Percentiles rank a stretch among this genome's conserved stretches.
These are phyloP conservation scores for Papilionanthe hybrid DNA, from an alignment of 116 monocot genomes.

Conservation along the genomic window DNA sequence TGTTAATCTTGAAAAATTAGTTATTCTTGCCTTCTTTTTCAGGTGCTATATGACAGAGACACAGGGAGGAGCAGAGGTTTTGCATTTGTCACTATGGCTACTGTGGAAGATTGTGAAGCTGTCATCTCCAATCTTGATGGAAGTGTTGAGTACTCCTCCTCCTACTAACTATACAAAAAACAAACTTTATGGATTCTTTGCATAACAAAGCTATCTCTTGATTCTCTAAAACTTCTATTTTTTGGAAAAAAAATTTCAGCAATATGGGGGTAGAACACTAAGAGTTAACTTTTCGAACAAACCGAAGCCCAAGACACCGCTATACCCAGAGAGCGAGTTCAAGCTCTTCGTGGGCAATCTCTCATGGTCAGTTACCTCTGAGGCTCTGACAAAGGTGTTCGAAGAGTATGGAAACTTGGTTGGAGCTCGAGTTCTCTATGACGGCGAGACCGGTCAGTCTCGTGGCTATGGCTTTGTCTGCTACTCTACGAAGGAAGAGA, in stretches of 20 bases:
- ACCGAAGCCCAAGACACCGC: slow-evolving; percentile 58
- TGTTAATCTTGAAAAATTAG: too few relatives aligned
- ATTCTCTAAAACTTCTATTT: neutral
- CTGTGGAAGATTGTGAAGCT: slow-evolving; percentile 66
- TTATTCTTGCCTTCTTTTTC: slow-evolving; percentile 11
- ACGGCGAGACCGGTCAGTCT: slow-evolving; percentile 79
- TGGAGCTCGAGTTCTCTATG: slow-evolving; percentile 76
- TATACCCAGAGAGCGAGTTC: slow-evolving; percentile 75
- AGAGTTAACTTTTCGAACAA: slow-evolving; percentile 88
- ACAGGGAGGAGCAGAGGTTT: slow-evolving; percentile 92
- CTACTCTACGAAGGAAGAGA: slow-evolving; percentile 77
- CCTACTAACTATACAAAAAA: too few relatives aligned
- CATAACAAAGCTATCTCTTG: neutral
- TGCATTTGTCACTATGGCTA: slow-evolving; percentile 88
- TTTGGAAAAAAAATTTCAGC: slow-evolving; percentile 29
- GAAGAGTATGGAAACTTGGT: slow-evolving; percentile 69
- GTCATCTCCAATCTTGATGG: slow-evolving; percentile 90
- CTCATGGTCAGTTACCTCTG: slow-evolving; percentile 76
- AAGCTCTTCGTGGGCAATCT: slow-evolving; percentile 96
- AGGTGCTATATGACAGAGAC: slow-evolving; percentile 86
- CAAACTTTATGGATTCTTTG: neutral
- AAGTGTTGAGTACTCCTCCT: slow-evolving; percentile 33
- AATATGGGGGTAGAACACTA: slow-evolving; percentile 64
- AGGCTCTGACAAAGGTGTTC: slow-evolving; percentile 50
- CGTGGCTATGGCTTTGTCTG: slow-evolving; percentile 90